Percentiles rank a stretch among this genome's conserved stretches.
phyloP scores from a whole-genome alignment of 2,329 filamentous ascomycete genomes.

The Colletotrichum euphorbiae region DNA sequence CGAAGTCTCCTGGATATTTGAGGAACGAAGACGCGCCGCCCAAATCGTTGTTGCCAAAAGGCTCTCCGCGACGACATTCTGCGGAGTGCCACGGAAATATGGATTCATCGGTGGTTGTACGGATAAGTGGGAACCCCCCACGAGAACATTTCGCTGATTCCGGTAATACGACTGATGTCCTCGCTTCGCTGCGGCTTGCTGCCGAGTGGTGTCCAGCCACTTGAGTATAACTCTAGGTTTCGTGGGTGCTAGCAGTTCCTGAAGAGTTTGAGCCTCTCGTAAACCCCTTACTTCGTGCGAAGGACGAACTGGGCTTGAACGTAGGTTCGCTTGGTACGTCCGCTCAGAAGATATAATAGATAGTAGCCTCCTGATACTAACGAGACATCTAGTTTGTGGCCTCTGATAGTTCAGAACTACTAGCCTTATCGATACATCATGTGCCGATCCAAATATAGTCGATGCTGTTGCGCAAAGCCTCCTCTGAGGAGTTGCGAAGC shows the following conservation, averaged over 20 bases:
- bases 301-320: constrained; percentile 2
- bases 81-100: constrained; percentile 1
- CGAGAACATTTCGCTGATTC: neutral
- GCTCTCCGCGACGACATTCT: neutral
- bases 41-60: too few species aligned
- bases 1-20: neutral
- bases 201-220: neutral
- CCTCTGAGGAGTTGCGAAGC: constrained; percentile 39
- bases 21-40: too few species aligned
- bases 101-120: neutral
- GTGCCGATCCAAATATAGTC: constrained; percentile 37
- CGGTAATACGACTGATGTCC: neutral
- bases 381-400: constrained; percentile 33
- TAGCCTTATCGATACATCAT: constrained; percentile 40
- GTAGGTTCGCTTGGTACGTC: constrained; percentile 15
- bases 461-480: constrained; percentile 22
- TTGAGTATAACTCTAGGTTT: constrained; percentile 41
- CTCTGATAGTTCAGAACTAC: constrained; percentile 29
- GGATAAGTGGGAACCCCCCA: too few species aligned
- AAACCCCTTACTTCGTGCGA: constrained; percentile 42
- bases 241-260: constrained; percentile 44
- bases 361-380: constrained; percentile 21
- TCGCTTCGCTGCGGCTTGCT: neutral
- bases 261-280: constrained; percentile 43
- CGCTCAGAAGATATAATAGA: constrained; percentile 26